These are phyloP conservation scores for Tanacetum coccineum DNA, from an alignment of 129 eudicot genomes.

Conservation along the genomic window DNA sequence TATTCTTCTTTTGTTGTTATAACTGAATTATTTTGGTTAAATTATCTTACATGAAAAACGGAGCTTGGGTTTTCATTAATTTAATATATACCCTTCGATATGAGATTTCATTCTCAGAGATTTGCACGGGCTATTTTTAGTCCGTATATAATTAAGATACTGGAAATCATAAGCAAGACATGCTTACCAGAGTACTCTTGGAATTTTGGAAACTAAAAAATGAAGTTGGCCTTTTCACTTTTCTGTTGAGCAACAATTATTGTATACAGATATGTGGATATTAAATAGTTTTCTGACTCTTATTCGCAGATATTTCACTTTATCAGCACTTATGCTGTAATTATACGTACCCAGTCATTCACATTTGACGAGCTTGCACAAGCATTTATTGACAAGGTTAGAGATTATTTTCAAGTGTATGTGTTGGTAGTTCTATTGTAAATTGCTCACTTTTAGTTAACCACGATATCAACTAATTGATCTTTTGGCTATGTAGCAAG, in stretches of 20 bases:
- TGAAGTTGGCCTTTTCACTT: constrained; percentile 3
- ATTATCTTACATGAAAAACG: constrained; percentile 3
- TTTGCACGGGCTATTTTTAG: constrained; percentile 3
- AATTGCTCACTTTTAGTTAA: background rate
- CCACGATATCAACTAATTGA: background rate
- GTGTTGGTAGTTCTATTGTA: background rate
- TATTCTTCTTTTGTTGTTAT: background rate
- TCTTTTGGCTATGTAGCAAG: background rate
- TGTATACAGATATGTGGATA: constrained; percentile 5
- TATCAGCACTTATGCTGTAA: constrained; percentile 71
- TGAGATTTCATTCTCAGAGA: background rate
- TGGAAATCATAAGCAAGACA: background rate
- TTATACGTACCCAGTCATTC: constrained; percentile 53
- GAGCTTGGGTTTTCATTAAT: constrained; percentile 8
- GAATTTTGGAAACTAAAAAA: background rate
- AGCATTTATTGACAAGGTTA: constrained; percentile 73
- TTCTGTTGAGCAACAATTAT: constrained; percentile 11
- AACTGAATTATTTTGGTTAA: background rate
- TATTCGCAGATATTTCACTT: constrained; percentile 78
- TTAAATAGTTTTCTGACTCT: constrained; percentile 18
- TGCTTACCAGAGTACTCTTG: background rate
- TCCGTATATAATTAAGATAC: background rate
- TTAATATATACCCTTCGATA: background rate
- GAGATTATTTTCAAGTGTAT: constrained; percentile 6
- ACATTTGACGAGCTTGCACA: constrained; percentile 72